phyloP scores from a whole-genome alignment of 2,329 filamentous ascomycete genomes.

The Tolypocladium amazonense region DNA sequence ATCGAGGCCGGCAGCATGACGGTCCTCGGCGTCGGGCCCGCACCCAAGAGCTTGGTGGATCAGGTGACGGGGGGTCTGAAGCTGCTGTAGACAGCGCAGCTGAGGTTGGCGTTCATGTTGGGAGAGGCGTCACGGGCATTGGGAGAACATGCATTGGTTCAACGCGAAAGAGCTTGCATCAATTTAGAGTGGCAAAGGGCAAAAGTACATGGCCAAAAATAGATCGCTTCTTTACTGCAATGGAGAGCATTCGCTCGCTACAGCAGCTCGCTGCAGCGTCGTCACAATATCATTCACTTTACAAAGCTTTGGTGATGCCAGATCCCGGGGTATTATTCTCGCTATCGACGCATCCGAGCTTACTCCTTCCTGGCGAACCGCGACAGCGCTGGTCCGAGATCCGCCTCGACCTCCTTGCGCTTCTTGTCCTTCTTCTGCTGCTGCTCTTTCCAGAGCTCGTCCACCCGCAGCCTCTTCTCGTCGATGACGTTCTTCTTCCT shows the following conservation, averaged over 20 bases:
- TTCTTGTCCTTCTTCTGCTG: conserved; percentile 55
- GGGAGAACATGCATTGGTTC: neutral
- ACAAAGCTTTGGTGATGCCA: neutral
- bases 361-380: conserved; percentile 69
- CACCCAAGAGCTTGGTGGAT: conserved; percentile 79
- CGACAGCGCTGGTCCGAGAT: conserved; percentile 75
- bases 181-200: neutral
- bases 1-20: conserved; percentile 90
- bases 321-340: conserved; percentile 9
- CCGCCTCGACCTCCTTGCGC: conserved; percentile 52
- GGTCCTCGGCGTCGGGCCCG: conserved; percentile 74
- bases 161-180: neutral
- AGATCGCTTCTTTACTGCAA: neutral
- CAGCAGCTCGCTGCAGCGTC: neutral
- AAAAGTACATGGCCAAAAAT: neutral
- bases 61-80: conserved; percentile 77
- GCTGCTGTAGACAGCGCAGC: conserved; percentile 47
- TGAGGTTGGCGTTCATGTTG: neutral
- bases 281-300: neutral
- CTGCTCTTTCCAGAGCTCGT: conserved; percentile 69
- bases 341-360: conserved; percentile 1
- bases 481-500: conserved; percentile 90
- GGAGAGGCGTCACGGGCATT: neutral
- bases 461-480: conserved; percentile 79
- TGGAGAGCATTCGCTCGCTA: neutral